Percentiles rank a stretch among this genome's conserved stretches.
Conservation (phyloP, 2,329 filamentous ascomycete genomes). For the Meredithiella fracta region DNA sequence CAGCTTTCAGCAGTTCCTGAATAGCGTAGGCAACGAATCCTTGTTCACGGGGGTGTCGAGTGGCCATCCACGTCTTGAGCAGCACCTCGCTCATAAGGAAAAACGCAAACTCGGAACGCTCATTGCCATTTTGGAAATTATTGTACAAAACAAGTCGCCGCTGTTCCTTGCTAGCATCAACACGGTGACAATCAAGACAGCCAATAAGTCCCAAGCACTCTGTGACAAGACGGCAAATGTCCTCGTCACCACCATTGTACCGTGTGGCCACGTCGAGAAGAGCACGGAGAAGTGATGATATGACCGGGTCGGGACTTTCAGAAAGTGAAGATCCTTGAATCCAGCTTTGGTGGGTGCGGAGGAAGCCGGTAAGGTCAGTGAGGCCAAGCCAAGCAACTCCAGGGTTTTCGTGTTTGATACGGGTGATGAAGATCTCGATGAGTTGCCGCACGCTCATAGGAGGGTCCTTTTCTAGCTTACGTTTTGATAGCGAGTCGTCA, state of each 20-base stretch:
- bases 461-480: slow-evolving; percentile 34
- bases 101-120: slow-evolving; percentile 72
- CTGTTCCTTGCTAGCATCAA: slow-evolving; percentile 64
- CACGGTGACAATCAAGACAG: slow-evolving; percentile 76
- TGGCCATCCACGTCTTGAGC: slow-evolving; percentile 80
- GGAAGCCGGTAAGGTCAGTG: slow-evolving; percentile 56
- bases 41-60: slow-evolving; percentile 72
- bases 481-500: slow-evolving; percentile 38
- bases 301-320: slow-evolving; percentile 64
- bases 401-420: slow-evolving; percentile 68
- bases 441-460: slow-evolving; percentile 19
- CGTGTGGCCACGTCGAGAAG: slow-evolving; percentile 74
- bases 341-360: slow-evolving; percentile 57
- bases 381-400: slow-evolving; percentile 73
- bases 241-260: slow-evolving; percentile 50
- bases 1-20: slow-evolving; percentile 72
- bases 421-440: slow-evolving; percentile 44
- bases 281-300: slow-evolving; percentile 55
- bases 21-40: slow-evolving; percentile 88
- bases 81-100: slow-evolving; percentile 76
- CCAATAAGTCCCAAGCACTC: slow-evolving; percentile 78
- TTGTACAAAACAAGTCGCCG: slow-evolving; percentile 71
- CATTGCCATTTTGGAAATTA: slow-evolving; percentile 64
- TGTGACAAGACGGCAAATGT: slow-evolving; percentile 58
- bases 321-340: slow-evolving; percentile 65